Evolutionary conservation across 805 yeast genomes (phyloP).

Genomic region (Blastobotrys peoriensis): DNA sequence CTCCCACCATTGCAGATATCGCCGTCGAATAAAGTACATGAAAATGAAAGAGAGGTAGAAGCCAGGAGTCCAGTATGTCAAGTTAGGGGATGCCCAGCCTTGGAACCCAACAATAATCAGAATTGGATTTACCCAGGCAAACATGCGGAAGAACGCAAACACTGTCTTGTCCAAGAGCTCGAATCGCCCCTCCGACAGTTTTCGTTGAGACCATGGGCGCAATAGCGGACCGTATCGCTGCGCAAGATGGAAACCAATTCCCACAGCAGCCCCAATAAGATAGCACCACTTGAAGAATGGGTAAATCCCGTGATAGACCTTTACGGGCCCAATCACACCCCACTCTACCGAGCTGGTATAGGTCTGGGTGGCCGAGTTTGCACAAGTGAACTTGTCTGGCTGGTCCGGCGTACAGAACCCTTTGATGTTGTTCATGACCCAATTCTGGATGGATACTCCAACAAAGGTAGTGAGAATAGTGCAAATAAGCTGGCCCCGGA

Average conservation of each 20-base stretch:
- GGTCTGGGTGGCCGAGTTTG: constrained; percentile 38
- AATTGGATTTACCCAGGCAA: constrained; percentile 32
- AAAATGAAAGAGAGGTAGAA: constrained; percentile 37
- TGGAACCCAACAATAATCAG: constrained; percentile 42
- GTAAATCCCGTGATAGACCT: constrained; percentile 34
- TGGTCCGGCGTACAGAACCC: constrained; percentile 26
- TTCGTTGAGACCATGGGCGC: constrained; percentile 13
- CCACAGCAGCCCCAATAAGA: constrained; percentile 36
- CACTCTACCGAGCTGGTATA: constrained; percentile 38
- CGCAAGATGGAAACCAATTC: constrained; percentile 15
- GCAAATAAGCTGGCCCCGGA: constrained; percentile 25
- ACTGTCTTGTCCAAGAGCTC: constrained; percentile 26
- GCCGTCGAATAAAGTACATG: constrained; percentile 39
- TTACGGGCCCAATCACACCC: constrained; percentile 44
- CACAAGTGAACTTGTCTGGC: constrained; percentile 31
- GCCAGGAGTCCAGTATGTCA: constrained; percentile 40
- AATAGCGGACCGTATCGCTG: constrained; percentile 40
- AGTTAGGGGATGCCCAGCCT: constrained; percentile 38
- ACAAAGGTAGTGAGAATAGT: constrained; percentile 23
- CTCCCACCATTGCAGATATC: constrained; percentile 47
- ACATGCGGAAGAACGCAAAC: constrained; percentile 1
- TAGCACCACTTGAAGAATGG: constrained; percentile 45
- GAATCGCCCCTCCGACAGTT: too few relatives aligned
- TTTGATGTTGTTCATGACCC: constrained; percentile 28
- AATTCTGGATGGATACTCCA: constrained; percentile 28